Conservation (phyloP, 495 filamentous ascomycete species). For the Lasiosphaeriaceae sp. region DNA sequence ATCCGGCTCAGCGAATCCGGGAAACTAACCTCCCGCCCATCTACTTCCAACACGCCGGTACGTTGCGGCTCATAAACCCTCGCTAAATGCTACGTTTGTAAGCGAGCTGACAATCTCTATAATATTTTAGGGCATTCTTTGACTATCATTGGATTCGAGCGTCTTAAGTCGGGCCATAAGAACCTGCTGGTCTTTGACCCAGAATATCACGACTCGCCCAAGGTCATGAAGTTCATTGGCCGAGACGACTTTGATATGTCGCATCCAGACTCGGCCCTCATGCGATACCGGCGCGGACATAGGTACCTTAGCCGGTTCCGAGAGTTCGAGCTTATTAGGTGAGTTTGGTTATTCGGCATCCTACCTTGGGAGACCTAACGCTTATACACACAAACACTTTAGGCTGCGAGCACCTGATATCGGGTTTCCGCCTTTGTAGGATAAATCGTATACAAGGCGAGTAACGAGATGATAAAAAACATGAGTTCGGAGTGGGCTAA, state of each 20-base stretch:
- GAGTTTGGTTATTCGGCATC: constrained; percentile 26
- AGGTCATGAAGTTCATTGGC: constrained; percentile 55
- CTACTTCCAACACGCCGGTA: constrained; percentile 85
- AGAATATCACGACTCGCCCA: constrained; percentile 67
- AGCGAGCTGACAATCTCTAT: background rate
- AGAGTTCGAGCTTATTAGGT: constrained; percentile 78
- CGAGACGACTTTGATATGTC: constrained; percentile 33
- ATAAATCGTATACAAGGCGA: background rate
- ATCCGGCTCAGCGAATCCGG: constrained; percentile 50
- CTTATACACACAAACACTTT: background rate
- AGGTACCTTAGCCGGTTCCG: constrained; percentile 64
- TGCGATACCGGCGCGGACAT: constrained; percentile 64
- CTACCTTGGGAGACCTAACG: too few species aligned
- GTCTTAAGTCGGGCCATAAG: constrained; percentile 56
- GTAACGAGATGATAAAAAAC: too few species aligned
- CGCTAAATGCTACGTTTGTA: background rate
- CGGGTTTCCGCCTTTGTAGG: background rate
- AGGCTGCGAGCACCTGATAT: background rate
- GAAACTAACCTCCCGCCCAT: constrained; percentile 72
- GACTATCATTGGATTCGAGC: constrained; percentile 86
- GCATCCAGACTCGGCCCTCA: constrained; percentile 56
- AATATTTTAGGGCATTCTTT: constrained; percentile 73
- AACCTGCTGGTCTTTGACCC: constrained; percentile 89
- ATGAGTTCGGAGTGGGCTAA: too few species aligned
- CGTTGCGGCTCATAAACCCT: background rate